Conservation (phyloP, 768 basidiomycete species). For the Termitomyces sp. region DNA sequence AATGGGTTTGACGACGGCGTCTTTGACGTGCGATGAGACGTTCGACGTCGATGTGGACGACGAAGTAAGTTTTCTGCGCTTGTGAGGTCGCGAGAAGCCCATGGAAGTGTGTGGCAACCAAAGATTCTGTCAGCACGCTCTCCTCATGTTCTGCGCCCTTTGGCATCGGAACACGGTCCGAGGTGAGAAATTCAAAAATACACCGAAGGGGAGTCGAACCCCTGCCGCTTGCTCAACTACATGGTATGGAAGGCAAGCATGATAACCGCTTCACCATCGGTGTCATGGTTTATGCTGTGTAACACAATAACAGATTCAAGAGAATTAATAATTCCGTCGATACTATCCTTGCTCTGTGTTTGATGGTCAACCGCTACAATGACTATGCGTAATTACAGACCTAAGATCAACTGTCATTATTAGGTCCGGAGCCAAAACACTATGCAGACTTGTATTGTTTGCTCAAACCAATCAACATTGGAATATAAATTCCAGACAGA, state of each 20-base stretch:
- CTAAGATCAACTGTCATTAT: no score
- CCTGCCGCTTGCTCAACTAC: constrained; percentile 52
- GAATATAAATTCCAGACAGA: no score
- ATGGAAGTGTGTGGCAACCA: constrained; percentile 1
- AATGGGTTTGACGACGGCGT: background rate
- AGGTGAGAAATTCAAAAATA: constrained; percentile 18
- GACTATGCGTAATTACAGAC: no score
- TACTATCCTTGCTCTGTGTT: no score
- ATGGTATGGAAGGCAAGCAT: constrained; percentile 78
- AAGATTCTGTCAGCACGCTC: constrained; percentile 1
- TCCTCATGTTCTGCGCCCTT: constrained; percentile 7
- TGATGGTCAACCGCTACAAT: no score
- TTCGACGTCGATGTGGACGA: background rate
- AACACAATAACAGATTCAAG: no score
- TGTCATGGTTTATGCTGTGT: background rate
- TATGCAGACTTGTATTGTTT: no score
- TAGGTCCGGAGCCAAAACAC: no score
- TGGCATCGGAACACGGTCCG: background rate
- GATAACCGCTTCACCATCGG: constrained; percentile 89
- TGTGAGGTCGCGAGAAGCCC: constrained; percentile 19
- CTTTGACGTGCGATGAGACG: background rate
- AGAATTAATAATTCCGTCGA: no score
- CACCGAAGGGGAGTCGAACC: constrained; percentile 75
- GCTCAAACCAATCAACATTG: no score
- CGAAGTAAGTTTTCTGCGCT: constrained; percentile 21